Evolutionary conservation across 2,329 filamentous ascomycete genomes (phyloP).

Genomic region (Apiospora aurea): DNA sequence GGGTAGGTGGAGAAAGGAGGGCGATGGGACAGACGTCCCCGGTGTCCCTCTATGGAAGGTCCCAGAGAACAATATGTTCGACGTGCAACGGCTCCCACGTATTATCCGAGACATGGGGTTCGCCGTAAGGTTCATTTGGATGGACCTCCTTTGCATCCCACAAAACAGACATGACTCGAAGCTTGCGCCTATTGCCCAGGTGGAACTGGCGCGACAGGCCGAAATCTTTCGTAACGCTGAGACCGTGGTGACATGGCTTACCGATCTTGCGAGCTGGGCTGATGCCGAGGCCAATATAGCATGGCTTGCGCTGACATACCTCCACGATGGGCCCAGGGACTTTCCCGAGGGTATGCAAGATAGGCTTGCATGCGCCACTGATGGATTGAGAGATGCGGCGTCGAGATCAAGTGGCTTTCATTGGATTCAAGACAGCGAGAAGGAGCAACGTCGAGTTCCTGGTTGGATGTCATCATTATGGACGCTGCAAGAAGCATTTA

Average conservation of each 20-base stretch:
- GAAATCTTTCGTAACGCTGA: not conserved
- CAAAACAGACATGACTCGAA: not conserved
- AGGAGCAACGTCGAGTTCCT: not conserved
- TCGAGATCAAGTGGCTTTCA: not conserved
- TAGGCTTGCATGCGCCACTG: not conserved
- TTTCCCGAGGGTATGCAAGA: not conserved
- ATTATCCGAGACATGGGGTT: not conserved
- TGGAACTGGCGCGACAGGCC: constrained; percentile 13
- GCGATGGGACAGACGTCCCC: not conserved
- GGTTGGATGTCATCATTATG: constrained; percentile 23
- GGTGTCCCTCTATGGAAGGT: not conserved
- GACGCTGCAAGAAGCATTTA: constrained; percentile 11
- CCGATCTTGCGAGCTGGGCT: not conserved
- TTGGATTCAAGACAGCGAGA: no score
- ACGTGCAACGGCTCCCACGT: not conserved
- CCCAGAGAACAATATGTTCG: not conserved
- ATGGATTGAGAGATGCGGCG: not conserved
- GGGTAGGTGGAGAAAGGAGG: constrained; percentile 14
- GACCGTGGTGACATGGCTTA: constrained; percentile 2
- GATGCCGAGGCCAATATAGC: constrained; percentile 12
- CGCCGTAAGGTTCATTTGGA: not conserved
- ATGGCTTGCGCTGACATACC: not conserved
- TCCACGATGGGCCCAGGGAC: not conserved
- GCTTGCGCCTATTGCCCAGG: not conserved
- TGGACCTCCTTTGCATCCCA: constrained; percentile 15